Evolutionary conservation across 148 eudicot species (phyloP).

Genomic region (Dysphania ambrosioides): DNA sequence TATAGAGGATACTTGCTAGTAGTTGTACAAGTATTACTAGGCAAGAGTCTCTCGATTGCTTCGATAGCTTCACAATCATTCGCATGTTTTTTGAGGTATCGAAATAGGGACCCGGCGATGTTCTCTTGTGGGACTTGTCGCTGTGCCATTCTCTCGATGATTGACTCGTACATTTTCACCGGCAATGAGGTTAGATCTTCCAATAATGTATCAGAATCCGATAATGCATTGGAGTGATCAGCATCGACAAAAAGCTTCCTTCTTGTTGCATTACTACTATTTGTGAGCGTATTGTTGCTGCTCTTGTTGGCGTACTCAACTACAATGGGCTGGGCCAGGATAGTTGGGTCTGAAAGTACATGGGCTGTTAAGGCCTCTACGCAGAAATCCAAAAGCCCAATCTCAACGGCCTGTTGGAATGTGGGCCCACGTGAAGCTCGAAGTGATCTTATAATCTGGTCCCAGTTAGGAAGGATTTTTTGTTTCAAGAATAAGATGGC

Average conservation of each 20-base stretch:
- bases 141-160: slow-evolving; percentile 38
- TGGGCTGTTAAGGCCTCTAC: slow-evolving; percentile 37
- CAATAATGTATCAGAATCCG: neutral
- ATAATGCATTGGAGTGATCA: slow-evolving; percentile 5
- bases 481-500: slow-evolving; percentile 39
- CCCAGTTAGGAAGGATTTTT: slow-evolving; percentile 57
- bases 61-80: slow-evolving; percentile 48
- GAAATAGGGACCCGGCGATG: slow-evolving; percentile 43
- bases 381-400: slow-evolving; percentile 43
- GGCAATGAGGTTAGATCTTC: slow-evolving; percentile 50
- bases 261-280: slow-evolving; percentile 27
- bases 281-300: slow-evolving; percentile 27
- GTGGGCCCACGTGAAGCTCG: slow-evolving; percentile 19
- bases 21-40: slow-evolving; percentile 10
- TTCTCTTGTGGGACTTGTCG: slow-evolving; percentile 40
- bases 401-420: slow-evolving; percentile 35
- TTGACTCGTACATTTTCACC: slow-evolving; percentile 43
- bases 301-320: slow-evolving; percentile 16
- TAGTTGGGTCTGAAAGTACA: slow-evolving; percentile 44
- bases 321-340: slow-evolving; percentile 44
- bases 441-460: slow-evolving; percentile 44
- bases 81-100: slow-evolving; percentile 32
- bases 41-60: slow-evolving; percentile 52
- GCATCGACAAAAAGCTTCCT: slow-evolving; percentile 49
- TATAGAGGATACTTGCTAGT: slow-evolving; percentile 25